These are phyloP conservation scores for Poa pratensis DNA, from an alignment of 176 grass and related monocot species.

Conservation along the genomic window DNA sequence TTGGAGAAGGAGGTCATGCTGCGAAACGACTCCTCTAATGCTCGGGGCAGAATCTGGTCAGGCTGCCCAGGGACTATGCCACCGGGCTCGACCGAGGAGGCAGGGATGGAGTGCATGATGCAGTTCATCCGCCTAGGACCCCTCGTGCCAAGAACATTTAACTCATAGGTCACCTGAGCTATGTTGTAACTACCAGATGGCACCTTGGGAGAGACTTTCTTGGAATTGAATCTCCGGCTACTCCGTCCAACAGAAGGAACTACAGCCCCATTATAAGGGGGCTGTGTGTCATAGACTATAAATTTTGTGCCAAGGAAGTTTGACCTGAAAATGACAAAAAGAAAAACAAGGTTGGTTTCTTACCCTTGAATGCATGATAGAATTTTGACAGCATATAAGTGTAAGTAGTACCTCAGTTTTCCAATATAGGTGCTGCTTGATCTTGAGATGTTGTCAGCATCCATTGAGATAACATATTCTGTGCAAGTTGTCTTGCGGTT, in stretches of 20 bases:
- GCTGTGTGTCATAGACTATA: conserved; percentile 86
- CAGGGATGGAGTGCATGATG: conserved; percentile 88
- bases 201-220: conserved; percentile 91
- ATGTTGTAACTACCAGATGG: conserved; percentile 87
- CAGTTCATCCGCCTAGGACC: conserved; percentile 96
- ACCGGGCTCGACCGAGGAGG: conserved; percentile 72
- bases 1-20: conserved; percentile 74
- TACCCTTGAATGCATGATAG: neutral
- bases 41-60: conserved; percentile 64
- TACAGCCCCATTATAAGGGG: conserved; percentile 66
- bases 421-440: conserved; percentile 97
- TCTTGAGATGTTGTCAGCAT: conserved; percentile 80
- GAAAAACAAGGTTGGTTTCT: neutral
- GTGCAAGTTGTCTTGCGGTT: conserved; percentile 81
- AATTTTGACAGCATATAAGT: neutral
- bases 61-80: conserved; percentile 83
- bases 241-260: conserved; percentile 50
- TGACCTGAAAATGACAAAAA: conserved; percentile 66
- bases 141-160: conserved; percentile 92
- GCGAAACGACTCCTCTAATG: conserved; percentile 80
- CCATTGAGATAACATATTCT: conserved; percentile 91
- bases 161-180: conserved; percentile 85
- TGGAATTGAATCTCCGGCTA: conserved; percentile 80
- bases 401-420: conserved; percentile 74
- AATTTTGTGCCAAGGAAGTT: conserved; percentile 98